phyloP scores from a whole-genome alignment of 2,329 filamentous ascomycete genomes.

The Colletotrichum ledebouriae region DNA sequence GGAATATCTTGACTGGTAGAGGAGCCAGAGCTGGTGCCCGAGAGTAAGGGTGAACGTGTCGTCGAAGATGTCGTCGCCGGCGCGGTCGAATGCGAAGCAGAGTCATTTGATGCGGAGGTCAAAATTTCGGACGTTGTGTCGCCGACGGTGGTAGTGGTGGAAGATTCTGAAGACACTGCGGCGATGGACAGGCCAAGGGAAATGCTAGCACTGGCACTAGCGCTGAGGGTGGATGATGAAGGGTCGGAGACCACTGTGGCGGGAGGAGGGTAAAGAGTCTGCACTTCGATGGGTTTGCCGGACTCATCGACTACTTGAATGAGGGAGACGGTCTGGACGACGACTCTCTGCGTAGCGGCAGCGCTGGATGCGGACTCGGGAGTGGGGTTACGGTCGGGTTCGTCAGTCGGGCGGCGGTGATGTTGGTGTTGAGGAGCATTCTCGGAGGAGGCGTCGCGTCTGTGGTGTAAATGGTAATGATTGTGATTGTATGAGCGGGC shows the following conservation, averaged over 20 bases:
- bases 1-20: slow-evolving; percentile 36
- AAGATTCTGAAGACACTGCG: slow-evolving; percentile 10
- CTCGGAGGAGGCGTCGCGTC: slow-evolving; percentile 47
- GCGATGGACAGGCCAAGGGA: slow-evolving; percentile 31
- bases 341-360: slow-evolving; percentile 50
- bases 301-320: slow-evolving; percentile 64
- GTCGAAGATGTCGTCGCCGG: slow-evolving; percentile 44
- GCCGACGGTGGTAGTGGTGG: slow-evolving; percentile 22
- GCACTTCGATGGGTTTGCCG: slow-evolving; percentile 59
- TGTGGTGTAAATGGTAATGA: slow-evolving; percentile 50
- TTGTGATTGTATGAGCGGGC: slow-evolving; percentile 53
- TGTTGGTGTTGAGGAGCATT: slow-evolving; percentile 44
- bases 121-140: slow-evolving; percentile 11
- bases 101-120: slow-evolving; percentile 15
- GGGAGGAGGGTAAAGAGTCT: slow-evolving; percentile 57
- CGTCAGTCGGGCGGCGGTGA: slow-evolving; percentile 48
- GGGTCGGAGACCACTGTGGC: slow-evolving; percentile 53
- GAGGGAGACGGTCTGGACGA: slow-evolving; percentile 69
- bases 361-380: slow-evolving; percentile 38
- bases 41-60: slow-evolving; percentile 46
- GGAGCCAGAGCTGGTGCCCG: slow-evolving; percentile 37
- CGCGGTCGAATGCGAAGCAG: slow-evolving; percentile 26
- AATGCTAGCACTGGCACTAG: slow-evolving; percentile 32
- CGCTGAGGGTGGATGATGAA: slow-evolving; percentile 36
- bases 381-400: slow-evolving; percentile 44